Evolutionary conservation across 2,329 filamentous ascomycete species (phyloP), one percentile per base, ranked within the genome.

Genomic region (Lachnellula arida): DNA sequence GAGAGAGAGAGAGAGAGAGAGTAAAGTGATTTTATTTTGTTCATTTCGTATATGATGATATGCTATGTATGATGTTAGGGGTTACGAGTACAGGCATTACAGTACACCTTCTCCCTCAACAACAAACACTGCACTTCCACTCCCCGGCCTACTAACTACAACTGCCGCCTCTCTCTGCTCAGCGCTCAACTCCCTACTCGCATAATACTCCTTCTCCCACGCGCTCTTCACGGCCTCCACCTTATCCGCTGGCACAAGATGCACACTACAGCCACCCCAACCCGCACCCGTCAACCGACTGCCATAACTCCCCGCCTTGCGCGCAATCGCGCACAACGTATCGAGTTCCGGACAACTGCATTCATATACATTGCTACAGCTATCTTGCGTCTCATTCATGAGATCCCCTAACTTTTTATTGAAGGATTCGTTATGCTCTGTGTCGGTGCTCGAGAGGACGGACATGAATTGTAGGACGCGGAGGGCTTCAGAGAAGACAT

Each of bases 181-280:
- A 22, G 83, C 80, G 0, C 78, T 87, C 59, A 85, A 67, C 5
- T 77, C 68, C 53, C 81, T 80, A 76, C 87, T 88, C 54, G 80
- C 75, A 72, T 95, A 97, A 71, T 97, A 99, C 69, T 91, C 85
- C 60, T 81, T 80, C 66, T 88, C 83, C 81, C 94, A 85, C 5
- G 89, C 89, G 66, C 82, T 78, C 71, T 82, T 90, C 22, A 99
- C 89, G 25, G 77, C 82, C 5, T 87, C 85, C 0, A 97, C 88
- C 73, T 88, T 93, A 67, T 91, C 82, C 56, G 85, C 88, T 0
- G 93, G 88, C 51, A 97, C 88, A 55, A 99, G 80, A 75, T 99
- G 94, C 56, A 99, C 93, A 58, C 85, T 94, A 75, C 94, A 97
- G 2, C 94, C 94, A 59, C 94, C 94, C 94, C 94, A 99, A 3